Evolutionary conservation across 371 early-diverging fungal species (phyloP).

Genomic region (Rhizopus sp.): DNA sequence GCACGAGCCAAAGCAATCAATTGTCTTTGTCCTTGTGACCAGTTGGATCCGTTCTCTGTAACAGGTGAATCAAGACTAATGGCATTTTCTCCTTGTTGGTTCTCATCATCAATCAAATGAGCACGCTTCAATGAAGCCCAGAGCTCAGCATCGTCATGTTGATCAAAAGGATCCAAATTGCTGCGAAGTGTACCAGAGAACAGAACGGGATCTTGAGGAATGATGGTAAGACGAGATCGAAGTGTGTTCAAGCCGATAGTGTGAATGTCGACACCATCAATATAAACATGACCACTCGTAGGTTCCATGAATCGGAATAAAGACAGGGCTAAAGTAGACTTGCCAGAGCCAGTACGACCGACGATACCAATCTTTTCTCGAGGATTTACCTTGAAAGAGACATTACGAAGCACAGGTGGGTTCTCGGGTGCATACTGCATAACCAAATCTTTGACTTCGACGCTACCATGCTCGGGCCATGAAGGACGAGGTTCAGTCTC

Average conservation of each 20-base stretch:
- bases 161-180: constrained; percentile 78
- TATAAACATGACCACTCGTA: constrained; percentile 57
- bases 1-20: constrained; percentile 87
- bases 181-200: constrained; percentile 80
- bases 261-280: constrained; percentile 75
- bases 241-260: constrained; percentile 67
- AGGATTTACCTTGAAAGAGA: constrained; percentile 61
- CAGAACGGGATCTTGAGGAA: constrained; percentile 79
- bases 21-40: constrained; percentile 89
- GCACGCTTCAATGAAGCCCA: constrained; percentile 75
- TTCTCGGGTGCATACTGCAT: constrained; percentile 70
- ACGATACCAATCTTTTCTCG: constrained; percentile 68
- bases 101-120: constrained; percentile 62
- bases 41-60: constrained; percentile 74
- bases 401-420: constrained; percentile 69
- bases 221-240: constrained; percentile 65
- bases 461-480: constrained; percentile 78
- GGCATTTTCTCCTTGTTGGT: constrained; percentile 39
- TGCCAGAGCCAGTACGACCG: constrained; percentile 64
- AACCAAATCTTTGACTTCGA: constrained; percentile 63
- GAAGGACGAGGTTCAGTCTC: constrained; percentile 50
- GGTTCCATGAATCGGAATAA: constrained; percentile 79
- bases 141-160: constrained; percentile 71
- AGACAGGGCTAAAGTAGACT: constrained; percentile 67
- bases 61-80: constrained; percentile 65